Conservation (phyloP, 768 basidiomycete species). For the Fomitopsis pulvina region DNA sequence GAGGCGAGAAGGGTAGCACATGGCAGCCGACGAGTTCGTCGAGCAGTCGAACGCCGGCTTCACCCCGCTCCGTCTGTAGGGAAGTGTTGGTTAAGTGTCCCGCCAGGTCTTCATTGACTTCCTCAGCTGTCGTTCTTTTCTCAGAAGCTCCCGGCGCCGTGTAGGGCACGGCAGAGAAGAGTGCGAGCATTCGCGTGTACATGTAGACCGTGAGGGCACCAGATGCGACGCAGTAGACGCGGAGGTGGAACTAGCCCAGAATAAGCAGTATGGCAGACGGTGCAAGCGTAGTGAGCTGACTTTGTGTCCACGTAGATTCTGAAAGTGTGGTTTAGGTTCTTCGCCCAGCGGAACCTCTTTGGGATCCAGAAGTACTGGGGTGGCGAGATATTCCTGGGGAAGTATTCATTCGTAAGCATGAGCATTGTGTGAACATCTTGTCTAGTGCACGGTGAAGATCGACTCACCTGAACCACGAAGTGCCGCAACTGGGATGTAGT, state of each 20-base stretch:
- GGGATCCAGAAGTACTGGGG: slow-evolving; percentile 76
- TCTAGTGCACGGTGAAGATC: too few relatives aligned
- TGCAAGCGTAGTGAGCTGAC: slow-evolving; percentile 29
- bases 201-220: slow-evolving; percentile 78
- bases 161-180: slow-evolving; percentile 82
- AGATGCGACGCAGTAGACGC: slow-evolving; percentile 78
- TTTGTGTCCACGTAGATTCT: slow-evolving; percentile 46
- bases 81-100: slow-evolving; percentile 93
- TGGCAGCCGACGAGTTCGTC: slow-evolving; percentile 70
- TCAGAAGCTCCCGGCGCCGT: slow-evolving; percentile 29
- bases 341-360: slow-evolving; percentile 32
- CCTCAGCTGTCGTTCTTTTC: slow-evolving; percentile 14
- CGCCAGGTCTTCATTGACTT: slow-evolving; percentile 39
- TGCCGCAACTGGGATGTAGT: slow-evolving; percentile 85
- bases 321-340: slow-evolving; percentile 5
- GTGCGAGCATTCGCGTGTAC: slow-evolving; percentile 74
- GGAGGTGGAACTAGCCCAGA: slow-evolving; percentile 75
- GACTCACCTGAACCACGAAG: slow-evolving; percentile 86
- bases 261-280: slow-evolving; percentile 8
- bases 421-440: too few relatives aligned
- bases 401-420: neutral
- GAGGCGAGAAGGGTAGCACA: slow-evolving; percentile 32
- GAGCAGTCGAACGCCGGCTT: slow-evolving; percentile 69
- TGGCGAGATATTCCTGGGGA: slow-evolving; percentile 74
- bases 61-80: slow-evolving; percentile 62